Evolutionary conservation across 2,329 filamentous ascomycete genomes (phyloP).

Genomic region (Colletotrichum magnum): DNA sequence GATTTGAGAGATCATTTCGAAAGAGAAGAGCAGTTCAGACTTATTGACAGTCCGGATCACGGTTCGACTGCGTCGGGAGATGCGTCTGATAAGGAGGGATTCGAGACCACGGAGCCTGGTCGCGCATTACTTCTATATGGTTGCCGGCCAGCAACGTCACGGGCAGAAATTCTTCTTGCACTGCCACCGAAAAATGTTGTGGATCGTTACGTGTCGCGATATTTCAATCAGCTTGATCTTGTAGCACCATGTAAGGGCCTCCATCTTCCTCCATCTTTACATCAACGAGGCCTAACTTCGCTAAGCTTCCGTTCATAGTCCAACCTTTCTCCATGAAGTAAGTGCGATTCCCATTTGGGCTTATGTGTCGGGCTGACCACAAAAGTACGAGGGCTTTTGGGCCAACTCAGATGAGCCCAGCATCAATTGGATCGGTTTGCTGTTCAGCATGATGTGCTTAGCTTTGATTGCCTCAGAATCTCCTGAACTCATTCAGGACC

Average conservation of each 20-base stretch:
- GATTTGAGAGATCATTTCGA: constrained; percentile 55
- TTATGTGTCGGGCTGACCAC: background rate
- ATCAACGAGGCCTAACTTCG: background rate
- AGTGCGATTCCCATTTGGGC: background rate
- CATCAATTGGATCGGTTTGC: constrained; percentile 48
- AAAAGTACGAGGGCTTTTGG: constrained; percentile 50
- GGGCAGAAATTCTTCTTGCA: constrained; percentile 50
- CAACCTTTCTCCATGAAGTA: constrained; percentile 45
- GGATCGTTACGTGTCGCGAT: constrained; percentile 53
- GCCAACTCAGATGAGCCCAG: constrained; percentile 40
- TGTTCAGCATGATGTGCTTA: constrained; percentile 50
- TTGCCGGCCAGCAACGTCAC: constrained; percentile 18
- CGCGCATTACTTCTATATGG: constrained; percentile 23
- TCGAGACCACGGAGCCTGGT: too few relatives aligned
- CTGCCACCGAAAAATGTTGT: constrained; percentile 51
- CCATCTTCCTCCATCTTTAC: background rate
- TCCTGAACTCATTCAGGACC: constrained; percentile 38
- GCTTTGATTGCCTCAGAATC: constrained; percentile 45
- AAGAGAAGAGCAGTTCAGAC: constrained; percentile 40
- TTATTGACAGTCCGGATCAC: background rate
- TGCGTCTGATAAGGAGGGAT: too few relatives aligned
- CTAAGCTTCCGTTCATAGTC: constrained; percentile 49
- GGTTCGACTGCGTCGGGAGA: fast-evolving
- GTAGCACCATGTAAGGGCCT: constrained; percentile 22
- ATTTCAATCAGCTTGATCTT: constrained; percentile 53